These are phyloP conservation scores for Luffa aegyptiaca DNA, from an alignment of 306 rosid genomes.

Conservation along the genomic window DNA sequence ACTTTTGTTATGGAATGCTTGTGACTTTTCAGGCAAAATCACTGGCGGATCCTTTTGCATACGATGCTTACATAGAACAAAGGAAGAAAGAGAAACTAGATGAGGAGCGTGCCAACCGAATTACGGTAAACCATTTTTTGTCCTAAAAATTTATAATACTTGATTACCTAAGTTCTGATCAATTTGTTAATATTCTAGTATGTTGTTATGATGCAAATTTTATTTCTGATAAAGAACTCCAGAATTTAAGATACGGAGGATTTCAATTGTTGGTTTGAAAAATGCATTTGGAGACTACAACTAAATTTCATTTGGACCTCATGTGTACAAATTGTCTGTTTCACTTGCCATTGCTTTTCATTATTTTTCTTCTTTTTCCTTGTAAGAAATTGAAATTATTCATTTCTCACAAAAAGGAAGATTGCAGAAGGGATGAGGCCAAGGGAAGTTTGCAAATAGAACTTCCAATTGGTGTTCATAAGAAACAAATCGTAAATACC, in stretches of 20 bases:
- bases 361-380: neutral
- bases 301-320: neutral
- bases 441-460: neutral
- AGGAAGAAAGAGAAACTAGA: conserved; percentile 58
- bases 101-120: conserved; percentile 65
- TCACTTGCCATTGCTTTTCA: neutral
- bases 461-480: neutral
- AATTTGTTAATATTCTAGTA: neutral
- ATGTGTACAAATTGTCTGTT: neutral
- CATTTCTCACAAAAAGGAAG: neutral
- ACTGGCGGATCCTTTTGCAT: conserved; percentile 53
- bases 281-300: neutral
- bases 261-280: neutral
- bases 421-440: neutral
- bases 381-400: neutral
- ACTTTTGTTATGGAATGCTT: neutral
- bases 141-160: neutral
- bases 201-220: neutral
- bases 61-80: conserved; percentile 49
- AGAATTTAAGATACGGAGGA: neutral
- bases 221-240: neutral
- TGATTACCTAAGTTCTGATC: neutral
- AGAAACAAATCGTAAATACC: neutral
- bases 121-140: conserved; percentile 40
- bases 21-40: conserved; percentile 65